Evolutionary conservation across 106 monocot genomes (phyloP).

Genomic region (Triglochin maritima): DNA sequence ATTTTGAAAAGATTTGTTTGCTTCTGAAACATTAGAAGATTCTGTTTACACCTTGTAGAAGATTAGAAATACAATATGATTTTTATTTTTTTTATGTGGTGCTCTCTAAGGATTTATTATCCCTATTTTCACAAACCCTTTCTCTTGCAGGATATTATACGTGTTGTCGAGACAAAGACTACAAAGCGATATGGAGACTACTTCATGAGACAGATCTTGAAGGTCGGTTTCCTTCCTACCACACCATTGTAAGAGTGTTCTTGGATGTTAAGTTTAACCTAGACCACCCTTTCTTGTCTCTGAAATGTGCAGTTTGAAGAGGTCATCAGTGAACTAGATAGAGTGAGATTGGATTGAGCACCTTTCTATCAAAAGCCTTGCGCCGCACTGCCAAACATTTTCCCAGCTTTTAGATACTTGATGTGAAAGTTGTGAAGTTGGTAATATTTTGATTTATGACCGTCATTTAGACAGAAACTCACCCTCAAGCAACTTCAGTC

Average conservation of each 20-base stretch:
- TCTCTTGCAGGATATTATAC: conserved; percentile 49
- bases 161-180: conserved; percentile 61
- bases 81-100: too few relatives aligned
- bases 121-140: not conserved
- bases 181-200: conserved; percentile 69
- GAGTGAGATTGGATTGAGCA: conserved; percentile 53
- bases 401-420: too few relatives aligned
- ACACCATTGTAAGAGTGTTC: not conserved
- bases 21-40: too few relatives aligned
- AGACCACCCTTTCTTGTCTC: not conserved
- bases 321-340: conserved; percentile 47
- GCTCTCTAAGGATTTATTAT: not conserved
- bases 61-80: too few relatives aligned
- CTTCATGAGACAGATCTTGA: conserved; percentile 74
- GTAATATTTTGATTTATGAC: too few relatives aligned
- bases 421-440: too few relatives aligned
- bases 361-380: not conserved
- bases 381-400: too few relatives aligned
- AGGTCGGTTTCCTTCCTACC: conserved; percentile 23
- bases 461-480: too few relatives aligned
- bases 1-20: too few relatives aligned
- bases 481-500: too few relatives aligned
- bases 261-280: not conserved
- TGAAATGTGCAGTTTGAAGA: conserved; percentile 53
- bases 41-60: too few relatives aligned